Evolutionary conservation across 2,329 filamentous ascomycete species (phyloP), one percentile per base, ranked within the genome.

Genomic region (Niveomyces coronatus): DNA sequence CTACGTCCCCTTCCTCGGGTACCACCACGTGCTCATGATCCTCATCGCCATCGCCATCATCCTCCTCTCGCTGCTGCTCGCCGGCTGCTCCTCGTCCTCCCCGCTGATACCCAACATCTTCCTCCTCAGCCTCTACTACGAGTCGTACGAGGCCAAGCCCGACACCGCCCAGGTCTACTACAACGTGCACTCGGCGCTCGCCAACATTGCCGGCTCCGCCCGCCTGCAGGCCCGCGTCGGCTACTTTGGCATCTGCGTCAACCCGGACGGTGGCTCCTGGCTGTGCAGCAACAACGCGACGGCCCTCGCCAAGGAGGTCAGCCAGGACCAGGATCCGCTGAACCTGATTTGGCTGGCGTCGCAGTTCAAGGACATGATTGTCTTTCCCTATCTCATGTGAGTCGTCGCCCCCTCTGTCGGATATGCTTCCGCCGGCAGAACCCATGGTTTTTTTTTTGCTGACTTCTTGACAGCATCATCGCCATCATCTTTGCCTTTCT

Each of bases 241-340:
- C 48, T 98, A 94, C 68, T 98, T 98, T 54, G 91, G 91, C 50
- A 94, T 98, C 60, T 98, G 91, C 64, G 79, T 96, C 59, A 91
- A 87, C 62, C 80, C 85, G 1, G 86, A 94, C 56, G 84, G 83
- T 43, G 89, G 89, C 47, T 79, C 81, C 16, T 98, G 86, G 75
- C 75, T 96, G 42, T 98, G 91, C 73, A 91, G 85, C 60, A 93
- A 94, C 70, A 98, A 98, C 61, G 91, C 91, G 15, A 95, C 89
- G 3, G 80, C 87, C 3, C 72, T 98, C 33, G 89, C 91, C 26
- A 83, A 91, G 58, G 82, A 94, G 62, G 76, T 96, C 30, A 81
- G 76, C 15, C 77, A 94, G 29, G 87, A 95, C 54, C 85, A 95
- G 61, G 91, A 98, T 64, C 91, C 91, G 27, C 70, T 98, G 54